A percentile compares a stretch with the other conserved stretches of the same genome.
phyloP scores from a whole-genome alignment of 2,329 filamentous ascomycete genomes.

The Aspergillus intermedius region DNA sequence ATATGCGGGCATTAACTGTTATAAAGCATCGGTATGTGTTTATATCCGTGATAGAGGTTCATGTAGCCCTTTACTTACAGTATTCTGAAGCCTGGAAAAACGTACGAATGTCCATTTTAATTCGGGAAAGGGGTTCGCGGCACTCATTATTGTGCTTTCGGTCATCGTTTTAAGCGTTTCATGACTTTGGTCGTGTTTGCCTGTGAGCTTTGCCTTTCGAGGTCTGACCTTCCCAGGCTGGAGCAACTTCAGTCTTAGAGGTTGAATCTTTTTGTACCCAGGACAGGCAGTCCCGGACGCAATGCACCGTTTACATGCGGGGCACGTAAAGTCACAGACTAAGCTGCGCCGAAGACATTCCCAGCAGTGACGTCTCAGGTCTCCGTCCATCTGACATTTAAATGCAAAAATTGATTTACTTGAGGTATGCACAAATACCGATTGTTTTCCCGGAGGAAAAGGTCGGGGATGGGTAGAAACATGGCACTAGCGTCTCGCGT shows the following conservation, averaged over 20 bases:
- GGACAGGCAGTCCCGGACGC: conserved; percentile 31
- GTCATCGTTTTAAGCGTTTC: conserved; percentile 26
- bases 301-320: conserved; percentile 34
- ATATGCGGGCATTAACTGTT: conserved; percentile 27
- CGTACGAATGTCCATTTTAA: conserved; percentile 12
- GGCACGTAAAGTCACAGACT: conserved; percentile 35
- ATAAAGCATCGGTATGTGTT: neutral
- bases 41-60: neutral
- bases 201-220: neutral
- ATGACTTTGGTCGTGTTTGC: neutral
- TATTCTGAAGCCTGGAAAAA: conserved; percentile 22
- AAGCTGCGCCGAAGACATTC: conserved; percentile 37
- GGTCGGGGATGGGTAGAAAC: neutral
- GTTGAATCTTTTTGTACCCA: conserved; percentile 35
- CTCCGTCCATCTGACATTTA: neutral
- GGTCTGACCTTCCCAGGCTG: neutral
- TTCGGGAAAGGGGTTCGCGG: neutral
- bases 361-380: conserved; percentile 33
- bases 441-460: neutral
- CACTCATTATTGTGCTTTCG: neutral
- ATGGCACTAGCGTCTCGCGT: neutral
- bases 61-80: conserved; percentile 19
- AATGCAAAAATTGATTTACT: no score
- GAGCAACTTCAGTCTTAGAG: conserved; percentile 13
- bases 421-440: neutral